Base-by-base conservation (phyloP, 2,329 filamentous ascomycete species). In the Dothistroma septosporum region DNA sequence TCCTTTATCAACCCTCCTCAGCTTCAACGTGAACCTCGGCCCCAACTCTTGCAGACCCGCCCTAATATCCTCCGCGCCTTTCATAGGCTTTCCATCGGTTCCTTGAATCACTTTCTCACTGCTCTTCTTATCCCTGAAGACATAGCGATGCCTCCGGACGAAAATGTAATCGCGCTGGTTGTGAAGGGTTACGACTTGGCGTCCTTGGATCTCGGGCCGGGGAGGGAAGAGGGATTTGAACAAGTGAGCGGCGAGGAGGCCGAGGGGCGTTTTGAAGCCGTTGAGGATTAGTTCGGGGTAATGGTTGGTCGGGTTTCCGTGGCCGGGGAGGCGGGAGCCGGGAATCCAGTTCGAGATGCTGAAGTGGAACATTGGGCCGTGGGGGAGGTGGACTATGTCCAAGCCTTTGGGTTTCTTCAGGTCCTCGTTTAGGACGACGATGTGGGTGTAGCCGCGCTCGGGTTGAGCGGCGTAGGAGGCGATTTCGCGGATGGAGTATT, bases 111-210 rank as follows among this genome's bases (percentile, higher is more conserved):
- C 88, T 80, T 96, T 97, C 78, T 97, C 94, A 0, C 88, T 92
- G 59, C 85, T 82, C 11, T 88, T 83, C 79, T 94, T 96, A 61
- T 97, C 91, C 14, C 94, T 85, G 78, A 99, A 97, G 1, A 96
- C 84, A 72, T 99, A 99, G 52, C 94, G 83, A 76, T 97, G 92
- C 41, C 92, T 82, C 5, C 94, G 83, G 55, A 97, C 83, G 75
- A 99, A 99, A 69, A 97, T 94, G 76, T 93, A 97, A 76, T 97
- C 93, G 65, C 93, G 88, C 79, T 96, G 92, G 69, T 97, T 97
- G 76, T 97, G 92, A 56, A 97, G 78, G 0, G 93, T 97, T 9
- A 97, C 86, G 0, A 97, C 92, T 72, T 97, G 92, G 24, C 93
- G 82, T 4, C 93, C 93, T 67, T 89, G 83, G 6, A 97, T 80